These are phyloP conservation scores for Quercus phellos DNA, from an alignment of 331 rosid genomes.

Conservation along the genomic window DNA sequence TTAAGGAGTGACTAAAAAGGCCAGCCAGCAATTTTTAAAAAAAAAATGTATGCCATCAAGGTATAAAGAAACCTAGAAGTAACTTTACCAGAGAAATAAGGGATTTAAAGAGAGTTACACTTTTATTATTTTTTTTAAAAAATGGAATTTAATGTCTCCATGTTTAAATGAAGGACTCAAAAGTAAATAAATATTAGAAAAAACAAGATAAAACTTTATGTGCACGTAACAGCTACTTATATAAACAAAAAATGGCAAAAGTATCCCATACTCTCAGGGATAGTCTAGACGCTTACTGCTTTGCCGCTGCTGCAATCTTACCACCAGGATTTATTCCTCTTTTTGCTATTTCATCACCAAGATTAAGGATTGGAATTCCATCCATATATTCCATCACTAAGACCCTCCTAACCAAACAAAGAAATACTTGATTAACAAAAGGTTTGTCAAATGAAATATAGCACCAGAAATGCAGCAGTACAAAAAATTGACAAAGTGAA, in stretches of 20 bases:
- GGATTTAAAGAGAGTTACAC: background rate
- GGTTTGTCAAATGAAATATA: conserved; percentile 14
- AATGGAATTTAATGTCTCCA: background rate
- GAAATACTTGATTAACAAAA: conserved; percentile 21
- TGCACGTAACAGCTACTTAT: background rate
- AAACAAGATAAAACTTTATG: background rate
- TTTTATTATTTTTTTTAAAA: background rate
- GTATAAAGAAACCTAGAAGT: background rate
- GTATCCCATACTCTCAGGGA: conserved; percentile 17
- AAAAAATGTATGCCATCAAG: background rate
- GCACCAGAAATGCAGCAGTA: conserved; percentile 3
- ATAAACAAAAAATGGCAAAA: background rate
- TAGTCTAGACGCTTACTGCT: conserved; percentile 63
- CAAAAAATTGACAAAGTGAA: conserved; percentile 2
- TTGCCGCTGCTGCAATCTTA: conserved; percentile 70
- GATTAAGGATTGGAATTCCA: conserved; percentile 85
- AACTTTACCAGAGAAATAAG: background rate
- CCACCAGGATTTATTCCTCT: conserved; percentile 80
- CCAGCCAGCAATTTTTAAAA: background rate
- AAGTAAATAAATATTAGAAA: background rate
- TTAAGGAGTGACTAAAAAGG: background rate
- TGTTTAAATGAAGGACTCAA: conserved; percentile 3
- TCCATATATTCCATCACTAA: conserved; percentile 88
- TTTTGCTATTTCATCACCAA: conserved; percentile 88
- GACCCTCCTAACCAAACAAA: conserved; percentile 60